Percentiles rank a stretch among this genome's conserved stretches.
These are phyloP conservation scores for Calonectria ilicicola DNA, from an alignment of 2,329 filamentous ascomycete genomes.

Conservation along the genomic window DNA sequence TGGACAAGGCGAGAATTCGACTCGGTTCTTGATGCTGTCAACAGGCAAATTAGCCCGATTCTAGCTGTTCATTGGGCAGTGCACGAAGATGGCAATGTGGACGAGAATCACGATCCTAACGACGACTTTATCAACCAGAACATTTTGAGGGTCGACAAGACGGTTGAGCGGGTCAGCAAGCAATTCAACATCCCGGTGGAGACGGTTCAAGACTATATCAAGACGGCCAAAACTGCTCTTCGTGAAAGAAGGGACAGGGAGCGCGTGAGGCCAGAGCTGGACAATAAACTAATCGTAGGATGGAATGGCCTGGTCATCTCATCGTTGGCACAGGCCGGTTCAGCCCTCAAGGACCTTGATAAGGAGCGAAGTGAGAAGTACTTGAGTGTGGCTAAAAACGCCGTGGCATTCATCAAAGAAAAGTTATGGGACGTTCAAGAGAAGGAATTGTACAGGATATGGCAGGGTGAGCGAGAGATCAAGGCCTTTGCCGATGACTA, in stretches of 20 bases:
- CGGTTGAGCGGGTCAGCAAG: slow-evolving; percentile 75
- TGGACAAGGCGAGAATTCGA: slow-evolving; percentile 93
- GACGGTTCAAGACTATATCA: slow-evolving; percentile 76
- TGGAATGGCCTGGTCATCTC: slow-evolving; percentile 93
- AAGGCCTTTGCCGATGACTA: slow-evolving; percentile 94
- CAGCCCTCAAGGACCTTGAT: slow-evolving; percentile 72
- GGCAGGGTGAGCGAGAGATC: slow-evolving; percentile 73
- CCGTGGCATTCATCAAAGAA: slow-evolving; percentile 77
- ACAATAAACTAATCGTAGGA: slow-evolving; percentile 88
- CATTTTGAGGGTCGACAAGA: slow-evolving; percentile 79
- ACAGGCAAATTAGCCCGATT: slow-evolving; percentile 74
- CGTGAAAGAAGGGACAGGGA: slow-evolving; percentile 78
- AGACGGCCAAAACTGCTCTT: slow-evolving; percentile 75
- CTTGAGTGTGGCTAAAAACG: slow-evolving; percentile 73
- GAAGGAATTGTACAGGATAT: slow-evolving; percentile 79
- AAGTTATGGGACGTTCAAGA: slow-evolving; percentile 77
- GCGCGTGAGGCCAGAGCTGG: slow-evolving; percentile 80
- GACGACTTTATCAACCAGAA: slow-evolving; percentile 97
- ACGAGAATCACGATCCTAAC: slow-evolving; percentile 84
- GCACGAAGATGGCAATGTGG: slow-evolving; percentile 85
- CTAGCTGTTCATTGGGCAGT: slow-evolving; percentile 89
- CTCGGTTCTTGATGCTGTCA: slow-evolving; percentile 67
- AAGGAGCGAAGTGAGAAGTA: slow-evolving; percentile 70
- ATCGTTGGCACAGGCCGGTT: slow-evolving; percentile 81
- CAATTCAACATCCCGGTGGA: slow-evolving; percentile 80